Conservation (phyloP, 2,329 filamentous ascomycete species). For the Colletotrichum acutatum region DNA sequence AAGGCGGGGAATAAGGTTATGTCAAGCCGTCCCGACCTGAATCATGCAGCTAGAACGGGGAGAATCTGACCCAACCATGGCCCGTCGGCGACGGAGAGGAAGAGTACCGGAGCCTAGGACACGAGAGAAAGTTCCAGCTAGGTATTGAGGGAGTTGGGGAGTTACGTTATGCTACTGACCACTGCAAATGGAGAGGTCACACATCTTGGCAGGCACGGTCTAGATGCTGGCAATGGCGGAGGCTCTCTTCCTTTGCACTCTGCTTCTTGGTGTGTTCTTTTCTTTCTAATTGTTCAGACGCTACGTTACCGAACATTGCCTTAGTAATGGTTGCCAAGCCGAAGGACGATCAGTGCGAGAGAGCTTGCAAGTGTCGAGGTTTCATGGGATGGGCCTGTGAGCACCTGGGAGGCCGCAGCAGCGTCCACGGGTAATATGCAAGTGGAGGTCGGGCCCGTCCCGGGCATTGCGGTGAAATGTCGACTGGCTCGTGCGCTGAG, state of each 20-base stretch:
- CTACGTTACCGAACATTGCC: background rate
- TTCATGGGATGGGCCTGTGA: background rate
- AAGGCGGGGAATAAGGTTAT: background rate
- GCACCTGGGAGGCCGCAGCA: background rate
- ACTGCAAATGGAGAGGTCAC: background rate
- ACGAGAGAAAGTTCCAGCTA: background rate
- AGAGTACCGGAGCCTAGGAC: background rate
- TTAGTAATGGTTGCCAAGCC: background rate
- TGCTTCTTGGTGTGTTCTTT: background rate
- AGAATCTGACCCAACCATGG: background rate
- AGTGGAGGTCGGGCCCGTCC: background rate
- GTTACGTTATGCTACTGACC: background rate
- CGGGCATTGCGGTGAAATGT: constrained; percentile 1
- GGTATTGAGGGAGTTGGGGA: background rate
- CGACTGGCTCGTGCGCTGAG: background rate
- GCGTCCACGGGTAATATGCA: background rate
- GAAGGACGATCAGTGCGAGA: constrained; percentile 4
- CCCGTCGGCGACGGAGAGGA: background rate
- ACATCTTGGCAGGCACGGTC: background rate
- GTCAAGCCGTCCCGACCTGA: background rate
- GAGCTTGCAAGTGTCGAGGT: background rate
- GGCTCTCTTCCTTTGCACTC: background rate
- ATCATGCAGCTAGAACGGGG: background rate
- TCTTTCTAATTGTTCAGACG: background rate
- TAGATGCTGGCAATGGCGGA: background rate